A percentile compares a stretch with the other conserved stretches of the same genome.
These are phyloP conservation scores for Chlamydomonas schloesseri DNA, from an alignment of 139 green algal genomes.

Conservation along the genomic window DNA sequence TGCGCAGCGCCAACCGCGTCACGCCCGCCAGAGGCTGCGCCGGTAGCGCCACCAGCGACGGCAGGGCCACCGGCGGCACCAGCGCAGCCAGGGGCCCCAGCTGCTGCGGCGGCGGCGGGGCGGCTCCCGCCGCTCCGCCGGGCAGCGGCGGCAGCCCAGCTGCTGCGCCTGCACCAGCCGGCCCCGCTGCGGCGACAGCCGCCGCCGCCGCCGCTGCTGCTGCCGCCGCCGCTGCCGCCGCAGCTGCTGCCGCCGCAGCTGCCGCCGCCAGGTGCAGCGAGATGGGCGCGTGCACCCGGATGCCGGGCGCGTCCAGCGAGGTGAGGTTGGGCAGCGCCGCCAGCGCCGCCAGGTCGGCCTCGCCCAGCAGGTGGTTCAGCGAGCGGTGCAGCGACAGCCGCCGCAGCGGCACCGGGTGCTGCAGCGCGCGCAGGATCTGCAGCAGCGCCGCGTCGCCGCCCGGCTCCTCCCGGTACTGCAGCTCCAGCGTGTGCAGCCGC, in stretches of 20 bases:
- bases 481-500: constrained; percentile 33
- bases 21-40: background rate
- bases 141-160: no score
- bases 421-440: constrained; percentile 33
- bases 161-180: no score
- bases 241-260: no score
- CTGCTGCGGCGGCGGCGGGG: no score
- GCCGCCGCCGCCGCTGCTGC: no score
- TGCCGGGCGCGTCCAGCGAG: constrained; percentile 2
- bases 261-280: background rate
- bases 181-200: no score
- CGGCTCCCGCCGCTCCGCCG: no score
- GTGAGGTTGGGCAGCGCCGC: constrained; percentile 1
- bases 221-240: no score
- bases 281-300: constrained; percentile 18
- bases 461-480: constrained; percentile 35
- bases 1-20: constrained; percentile 33
- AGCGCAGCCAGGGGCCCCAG: no score
- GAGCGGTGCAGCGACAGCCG: constrained; percentile 2
- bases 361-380: constrained; percentile 1
- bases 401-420: constrained; percentile 19
- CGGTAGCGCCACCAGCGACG: no score
- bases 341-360: constrained; percentile 35
- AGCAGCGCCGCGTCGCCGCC: background rate
- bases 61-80: no score